Conservation (phyloP, 2,329 filamentous ascomycete species). For the Tolypocladium nubicola region DNA sequence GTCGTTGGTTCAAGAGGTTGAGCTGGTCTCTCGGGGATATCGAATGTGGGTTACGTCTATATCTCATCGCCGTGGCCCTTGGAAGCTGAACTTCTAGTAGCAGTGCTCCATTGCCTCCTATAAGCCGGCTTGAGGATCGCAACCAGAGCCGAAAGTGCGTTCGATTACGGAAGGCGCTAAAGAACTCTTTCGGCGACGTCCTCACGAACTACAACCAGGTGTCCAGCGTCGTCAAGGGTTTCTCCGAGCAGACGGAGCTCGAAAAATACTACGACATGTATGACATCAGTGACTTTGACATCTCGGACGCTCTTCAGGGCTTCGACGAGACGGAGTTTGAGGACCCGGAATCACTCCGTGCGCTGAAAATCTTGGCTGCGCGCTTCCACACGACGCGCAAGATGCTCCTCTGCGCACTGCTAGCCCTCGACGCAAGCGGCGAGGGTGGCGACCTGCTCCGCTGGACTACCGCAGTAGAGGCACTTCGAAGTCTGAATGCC, state of each 20-base stretch:
- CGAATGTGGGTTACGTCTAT: slow-evolving; percentile 51
- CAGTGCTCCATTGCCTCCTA: slow-evolving; percentile 82
- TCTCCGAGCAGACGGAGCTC: slow-evolving; percentile 71
- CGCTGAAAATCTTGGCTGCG: slow-evolving; percentile 70
- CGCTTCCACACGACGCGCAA: slow-evolving; percentile 74
- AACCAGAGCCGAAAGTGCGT: slow-evolving; percentile 69
- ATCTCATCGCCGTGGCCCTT: neutral
- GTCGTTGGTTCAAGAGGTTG: slow-evolving; percentile 85
- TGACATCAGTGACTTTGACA: slow-evolving; percentile 64
- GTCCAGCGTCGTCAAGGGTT: slow-evolving; percentile 55
- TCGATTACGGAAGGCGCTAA: slow-evolving; percentile 67
- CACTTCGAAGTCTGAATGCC: slow-evolving; percentile 55
- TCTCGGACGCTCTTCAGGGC: slow-evolving; percentile 56
- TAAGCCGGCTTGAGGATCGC: slow-evolving; percentile 79
- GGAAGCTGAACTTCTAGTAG: slow-evolving; percentile 28
- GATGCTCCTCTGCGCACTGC: slow-evolving; percentile 76
- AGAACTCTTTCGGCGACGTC: slow-evolving; percentile 56
- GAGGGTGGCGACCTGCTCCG: slow-evolving; percentile 65
- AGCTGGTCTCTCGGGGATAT: slow-evolving; percentile 85
- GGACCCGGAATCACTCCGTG: slow-evolving; percentile 66
- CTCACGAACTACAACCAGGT: slow-evolving; percentile 64
- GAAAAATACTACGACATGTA: slow-evolving; percentile 91
- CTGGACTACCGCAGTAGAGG: slow-evolving; percentile 70
- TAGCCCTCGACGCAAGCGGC: slow-evolving; percentile 76
- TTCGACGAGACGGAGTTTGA: slow-evolving; percentile 61